These are phyloP conservation scores for Sextonia rubra DNA, from an alignment of 164 flowering plant species.

Conservation along the genomic window DNA sequence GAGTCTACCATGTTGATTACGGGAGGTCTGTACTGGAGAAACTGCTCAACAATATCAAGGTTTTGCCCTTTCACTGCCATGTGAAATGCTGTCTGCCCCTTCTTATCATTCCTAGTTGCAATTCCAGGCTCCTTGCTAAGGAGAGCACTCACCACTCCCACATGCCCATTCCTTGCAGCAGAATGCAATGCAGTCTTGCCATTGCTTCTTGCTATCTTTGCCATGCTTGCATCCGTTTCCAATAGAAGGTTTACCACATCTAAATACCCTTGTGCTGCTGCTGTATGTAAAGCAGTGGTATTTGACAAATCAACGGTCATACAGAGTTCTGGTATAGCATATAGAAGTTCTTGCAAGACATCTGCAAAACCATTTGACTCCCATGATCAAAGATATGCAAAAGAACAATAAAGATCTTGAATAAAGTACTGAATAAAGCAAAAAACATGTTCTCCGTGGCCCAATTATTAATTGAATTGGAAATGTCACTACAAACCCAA, in stretches of 20 bases:
- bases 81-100: slow-evolving; percentile 96
- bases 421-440: too few species aligned
- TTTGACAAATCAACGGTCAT: slow-evolving; percentile 84
- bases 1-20: slow-evolving; percentile 68
- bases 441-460: too few species aligned
- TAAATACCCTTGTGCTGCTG: slow-evolving; percentile 80
- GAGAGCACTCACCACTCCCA: slow-evolving; percentile 64
- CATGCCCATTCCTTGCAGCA: slow-evolving; percentile 88
- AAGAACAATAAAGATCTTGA: too few species aligned
- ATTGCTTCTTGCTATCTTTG: slow-evolving; percentile 77
- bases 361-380: slow-evolving; percentile 35
- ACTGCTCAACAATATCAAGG: slow-evolving; percentile 66
- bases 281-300: slow-evolving; percentile 89
- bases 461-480: too few species aligned
- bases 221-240: slow-evolving; percentile 60
- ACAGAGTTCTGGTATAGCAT: slow-evolving; percentile 65
- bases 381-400: not conserved
- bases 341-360: slow-evolving; percentile 54
- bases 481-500: too few species aligned
- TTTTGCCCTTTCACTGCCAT: slow-evolving; percentile 92
- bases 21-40: slow-evolving; percentile 53
- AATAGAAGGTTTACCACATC: slow-evolving; percentile 65
- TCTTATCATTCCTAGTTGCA: slow-evolving; percentile 65
- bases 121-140: slow-evolving; percentile 54
- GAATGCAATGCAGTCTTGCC: slow-evolving; percentile 92